phyloP scores from a whole-genome alignment of 257 asterid genomes.

The Rubia yunnanensis region DNA sequence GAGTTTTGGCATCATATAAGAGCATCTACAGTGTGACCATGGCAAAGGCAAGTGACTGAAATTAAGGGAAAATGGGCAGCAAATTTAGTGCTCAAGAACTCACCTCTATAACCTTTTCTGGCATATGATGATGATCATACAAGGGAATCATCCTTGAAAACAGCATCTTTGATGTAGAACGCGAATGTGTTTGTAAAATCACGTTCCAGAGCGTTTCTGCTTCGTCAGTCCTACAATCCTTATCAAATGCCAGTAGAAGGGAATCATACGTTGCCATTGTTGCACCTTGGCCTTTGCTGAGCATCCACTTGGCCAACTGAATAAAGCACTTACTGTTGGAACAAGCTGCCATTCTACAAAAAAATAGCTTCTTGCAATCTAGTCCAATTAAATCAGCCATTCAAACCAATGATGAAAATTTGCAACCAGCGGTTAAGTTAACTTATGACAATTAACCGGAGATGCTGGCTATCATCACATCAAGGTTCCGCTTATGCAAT shows the following conservation, averaged over 20 bases:
- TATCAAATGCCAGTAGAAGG: constrained; percentile 78
- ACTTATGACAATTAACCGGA: background rate
- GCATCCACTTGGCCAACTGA: constrained; percentile 72
- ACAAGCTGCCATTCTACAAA: background rate
- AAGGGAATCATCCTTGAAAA: constrained; percentile 85
- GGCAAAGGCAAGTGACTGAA: background rate
- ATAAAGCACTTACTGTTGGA: background rate
- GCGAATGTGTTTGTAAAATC: constrained; percentile 59
- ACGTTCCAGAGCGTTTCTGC: constrained; percentile 73
- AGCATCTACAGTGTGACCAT: background rate
- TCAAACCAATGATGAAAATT: background rate
- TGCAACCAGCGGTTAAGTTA: background rate
- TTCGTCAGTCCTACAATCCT: constrained; percentile 78
- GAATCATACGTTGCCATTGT: constrained; percentile 74
- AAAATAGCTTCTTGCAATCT: background rate
- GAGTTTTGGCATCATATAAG: constrained; percentile 3
- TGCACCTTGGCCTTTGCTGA: constrained; percentile 85
- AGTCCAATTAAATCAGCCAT: constrained; percentile 1
- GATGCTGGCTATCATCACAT: background rate
- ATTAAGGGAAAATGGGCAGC: background rate
- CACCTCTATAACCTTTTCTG: constrained; percentile 69
- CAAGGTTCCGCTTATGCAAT: background rate
- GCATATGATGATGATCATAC: constrained; percentile 62
- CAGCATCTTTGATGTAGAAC: constrained; percentile 66
- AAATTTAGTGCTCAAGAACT: background rate